phyloP scores from a whole-genome alignment of 106 monocot genomes.

The Allium sativum region DNA sequence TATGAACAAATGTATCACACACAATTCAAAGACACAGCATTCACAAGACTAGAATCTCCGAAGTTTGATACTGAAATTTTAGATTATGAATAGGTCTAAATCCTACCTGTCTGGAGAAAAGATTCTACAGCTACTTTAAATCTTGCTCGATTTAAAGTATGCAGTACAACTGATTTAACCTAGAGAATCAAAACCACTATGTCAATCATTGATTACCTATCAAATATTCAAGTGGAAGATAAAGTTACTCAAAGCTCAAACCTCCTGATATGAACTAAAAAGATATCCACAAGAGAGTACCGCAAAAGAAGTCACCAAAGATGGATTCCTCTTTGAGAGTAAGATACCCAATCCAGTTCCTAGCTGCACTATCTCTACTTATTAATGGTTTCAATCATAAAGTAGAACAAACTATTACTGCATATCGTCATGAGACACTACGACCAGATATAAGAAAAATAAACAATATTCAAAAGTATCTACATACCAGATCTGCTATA shows the following conservation, averaged over 20 bases:
- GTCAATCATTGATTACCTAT: background rate
- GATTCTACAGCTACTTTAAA: slow-evolving; percentile 92
- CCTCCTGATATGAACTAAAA: slow-evolving; percentile 93
- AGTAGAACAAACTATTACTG: background rate
- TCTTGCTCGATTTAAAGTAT: slow-evolving; percentile 90
- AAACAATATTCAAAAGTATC: background rate
- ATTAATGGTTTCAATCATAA: background rate
- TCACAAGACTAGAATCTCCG: background rate
- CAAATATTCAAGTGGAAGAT: background rate
- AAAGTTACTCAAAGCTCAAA: slow-evolving; percentile 7
- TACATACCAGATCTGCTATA: slow-evolving; percentile 89
- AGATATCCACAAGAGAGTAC: slow-evolving; percentile 91
- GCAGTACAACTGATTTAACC: slow-evolving; percentile 92
- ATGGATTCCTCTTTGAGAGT: slow-evolving; percentile 86
- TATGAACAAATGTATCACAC: too few species aligned
- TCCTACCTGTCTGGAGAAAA: slow-evolving; percentile 80
- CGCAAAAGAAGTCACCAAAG: slow-evolving; percentile 72
- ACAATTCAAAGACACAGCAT: too few species aligned
- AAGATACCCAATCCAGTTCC: slow-evolving; percentile 93
- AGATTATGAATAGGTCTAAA: background rate
- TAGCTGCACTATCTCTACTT: slow-evolving; percentile 31
- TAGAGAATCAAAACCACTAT: slow-evolving; percentile 14
- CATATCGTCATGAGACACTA: too few species aligned
- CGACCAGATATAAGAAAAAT: background rate
- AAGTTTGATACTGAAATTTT: background rate